Base-by-base conservation (phyloP, 1,139 yeast species). In the Yamadazyma pseudoaaseri region DNA sequence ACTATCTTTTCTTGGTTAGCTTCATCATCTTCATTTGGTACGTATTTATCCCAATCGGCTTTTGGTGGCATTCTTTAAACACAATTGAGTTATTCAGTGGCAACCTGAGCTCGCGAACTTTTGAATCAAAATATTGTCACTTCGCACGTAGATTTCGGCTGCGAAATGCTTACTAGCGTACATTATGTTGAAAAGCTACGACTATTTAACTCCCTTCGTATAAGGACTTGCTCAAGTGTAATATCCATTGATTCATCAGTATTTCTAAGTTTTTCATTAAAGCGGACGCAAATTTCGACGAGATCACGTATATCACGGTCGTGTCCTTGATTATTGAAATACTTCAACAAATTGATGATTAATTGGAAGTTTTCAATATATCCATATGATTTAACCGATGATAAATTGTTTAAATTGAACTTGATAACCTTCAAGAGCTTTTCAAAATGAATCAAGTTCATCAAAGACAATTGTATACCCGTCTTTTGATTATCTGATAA, bases 21-120 rank as follows among this genome's bases (percentile, higher is more conserved):
- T 27, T 77, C 78, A 38, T 66, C 73, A 29, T 84, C 92, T 47
- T 84, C 96, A 30, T 70, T 70, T 31, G 94, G 83, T 58, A 81
- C 82, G 64, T 87, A 89, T 62, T 92, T 92, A 59, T 94, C 99
- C 99, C 99, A 92, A 60, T 92, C 95, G 36, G 84, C 85, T 65
- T 84, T 85, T 43, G 92, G 89, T 39, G 92, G 85, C 92, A 83
- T 83, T 25, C 6, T 18, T 14, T 17, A 20, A 18, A 18, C n/a
- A 6, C 25, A 22, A 12, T 23, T 23, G 3, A n/a, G 16, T n/a
- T 13, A 12, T 29, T 14, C 23, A 23, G 33, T 30, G 33, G 33
- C 33, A 30, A 30, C 12, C 25, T 7, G 18, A 24, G 11, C 12
- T 25, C 33, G 33, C 33, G 33, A 24, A 25, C 15, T 6, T 25